Evolutionary conservation across 1,139 yeast species (phyloP).

Genomic region (Scheffersomyces insectosa): DNA sequence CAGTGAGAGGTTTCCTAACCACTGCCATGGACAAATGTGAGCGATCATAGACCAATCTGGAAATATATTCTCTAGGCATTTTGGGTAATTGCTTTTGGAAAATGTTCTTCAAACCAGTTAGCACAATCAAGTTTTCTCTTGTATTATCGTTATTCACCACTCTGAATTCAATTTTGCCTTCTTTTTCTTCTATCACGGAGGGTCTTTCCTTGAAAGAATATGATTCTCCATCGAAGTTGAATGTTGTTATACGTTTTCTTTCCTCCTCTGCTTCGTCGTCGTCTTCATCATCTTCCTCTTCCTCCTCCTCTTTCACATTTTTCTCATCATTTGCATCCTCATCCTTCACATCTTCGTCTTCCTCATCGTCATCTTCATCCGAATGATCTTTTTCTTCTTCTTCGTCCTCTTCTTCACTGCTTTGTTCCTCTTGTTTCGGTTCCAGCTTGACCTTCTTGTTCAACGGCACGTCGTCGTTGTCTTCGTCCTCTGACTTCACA

Average conservation of each 20-base stretch:
- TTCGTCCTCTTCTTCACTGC: conserved; percentile 12
- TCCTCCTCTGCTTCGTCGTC: conserved; percentile 56
- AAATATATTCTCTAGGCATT: conserved; percentile 97
- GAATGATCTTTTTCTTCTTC: conserved; percentile 15
- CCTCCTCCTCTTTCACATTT: conserved; percentile 24
- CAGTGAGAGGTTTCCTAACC: conserved; percentile 87
- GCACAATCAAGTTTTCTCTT: conserved; percentile 81
- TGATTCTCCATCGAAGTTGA: conserved; percentile 68
- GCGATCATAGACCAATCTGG: conserved; percentile 90
- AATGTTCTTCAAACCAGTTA: conserved; percentile 92
- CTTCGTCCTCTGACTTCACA: conserved; percentile 22
- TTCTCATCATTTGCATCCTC: conserved; percentile 13
- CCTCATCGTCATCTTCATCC: conserved; percentile 9
- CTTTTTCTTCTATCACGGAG: conserved; percentile 88
- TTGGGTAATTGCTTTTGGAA: conserved; percentile 97
- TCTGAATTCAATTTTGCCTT: conserved; percentile 88
- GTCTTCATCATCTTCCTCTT: conserved; percentile 42
- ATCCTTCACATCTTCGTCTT: conserved; percentile 10
- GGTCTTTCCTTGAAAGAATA: conserved; percentile 91
- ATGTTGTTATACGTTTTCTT: conserved; percentile 43
- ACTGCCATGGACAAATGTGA: conserved; percentile 96
- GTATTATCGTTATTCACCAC: conserved; percentile 95
- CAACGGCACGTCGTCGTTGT: conserved; percentile 35
- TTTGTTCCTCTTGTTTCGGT: conserved; percentile 3
- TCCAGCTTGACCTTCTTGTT: conserved; percentile 30